Percentiles rank a stretch among this genome's conserved stretches.
phyloP scores from a whole-genome alignment of 163 green algal genomes.

The Coccomyxa subellipsoidea region DNA sequence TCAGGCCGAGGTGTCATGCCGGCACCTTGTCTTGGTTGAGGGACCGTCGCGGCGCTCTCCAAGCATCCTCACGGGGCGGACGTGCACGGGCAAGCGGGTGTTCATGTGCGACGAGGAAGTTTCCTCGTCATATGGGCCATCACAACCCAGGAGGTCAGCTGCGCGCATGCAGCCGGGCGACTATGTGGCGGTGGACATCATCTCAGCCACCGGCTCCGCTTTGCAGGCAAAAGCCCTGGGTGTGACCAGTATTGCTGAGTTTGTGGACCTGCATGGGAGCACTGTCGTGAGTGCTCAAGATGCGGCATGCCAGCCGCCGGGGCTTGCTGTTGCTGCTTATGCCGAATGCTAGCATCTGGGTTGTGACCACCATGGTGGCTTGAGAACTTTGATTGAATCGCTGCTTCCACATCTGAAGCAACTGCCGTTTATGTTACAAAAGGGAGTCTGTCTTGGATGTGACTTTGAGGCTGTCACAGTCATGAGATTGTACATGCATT shows the following conservation, averaged over 20 bases:
- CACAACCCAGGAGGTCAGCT: not conserved
- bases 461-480: too few species aligned
- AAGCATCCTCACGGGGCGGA: slow-evolving; percentile 53
- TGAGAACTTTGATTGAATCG: too few species aligned
- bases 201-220: slow-evolving; percentile 24
- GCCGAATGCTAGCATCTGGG: too few species aligned
- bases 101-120: slow-evolving; percentile 34
- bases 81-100: slow-evolving; percentile 66
- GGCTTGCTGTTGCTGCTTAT: too few species aligned
- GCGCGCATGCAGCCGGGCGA: slow-evolving; percentile 46
- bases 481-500: too few species aligned
- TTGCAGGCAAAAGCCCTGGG: slow-evolving; percentile 45
- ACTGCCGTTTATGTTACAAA: too few species aligned
- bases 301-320: too few species aligned
- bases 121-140: not conserved
- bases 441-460: too few species aligned
- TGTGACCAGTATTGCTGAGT: slow-evolving; percentile 53
- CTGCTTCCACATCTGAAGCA: too few species aligned
- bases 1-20: not conserved
- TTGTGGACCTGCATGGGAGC: slow-evolving; percentile 44
- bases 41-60: slow-evolving; percentile 40
- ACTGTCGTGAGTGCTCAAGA: not conserved
- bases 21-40: slow-evolving; percentile 64
- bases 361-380: too few species aligned
- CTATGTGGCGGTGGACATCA: slow-evolving; percentile 67